These are phyloP conservation scores for Psilocybe cubensis DNA, from an alignment of 768 basidiomycete genomes.

Conservation along the genomic window DNA sequence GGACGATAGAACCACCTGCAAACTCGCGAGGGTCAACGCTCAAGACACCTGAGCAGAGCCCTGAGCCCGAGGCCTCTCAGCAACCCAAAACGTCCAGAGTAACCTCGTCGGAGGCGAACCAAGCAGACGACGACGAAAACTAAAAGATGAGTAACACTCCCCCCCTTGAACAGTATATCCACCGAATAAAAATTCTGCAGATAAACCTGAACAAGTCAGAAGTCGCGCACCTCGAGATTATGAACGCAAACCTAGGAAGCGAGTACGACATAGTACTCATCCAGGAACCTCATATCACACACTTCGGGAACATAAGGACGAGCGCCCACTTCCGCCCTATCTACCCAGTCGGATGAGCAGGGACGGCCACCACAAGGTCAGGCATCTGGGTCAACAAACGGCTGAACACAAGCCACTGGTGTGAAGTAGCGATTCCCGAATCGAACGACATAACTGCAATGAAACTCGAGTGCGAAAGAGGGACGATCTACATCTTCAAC, in stretches of 20 bases:
- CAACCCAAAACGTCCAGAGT: too few relatives aligned
- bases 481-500: conserved; percentile 36
- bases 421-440: conserved; percentile 16
- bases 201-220: conserved; percentile 18
- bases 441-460: conserved; percentile 29
- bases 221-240: conserved; percentile 11
- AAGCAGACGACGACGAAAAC: not conserved
- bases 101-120: too few relatives aligned
- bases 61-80: too few relatives aligned
- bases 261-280: conserved; percentile 15
- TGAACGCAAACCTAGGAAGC: not conserved
- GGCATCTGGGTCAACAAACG: not conserved
- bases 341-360: not conserved
- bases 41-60: too few relatives aligned
- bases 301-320: not conserved
- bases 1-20: too few relatives aligned
- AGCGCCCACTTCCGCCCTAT: not conserved
- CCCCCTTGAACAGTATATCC: not conserved
- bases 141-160: not conserved
- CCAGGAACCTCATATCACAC: conserved; percentile 15
- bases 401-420: conserved; percentile 20
- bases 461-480: conserved; percentile 13
- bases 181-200: not conserved
- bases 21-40: too few relatives aligned
- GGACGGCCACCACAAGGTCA: not conserved